Conservation (phyloP, 352 stramenopile genomes). For the Pythium utonaiense region DNA sequence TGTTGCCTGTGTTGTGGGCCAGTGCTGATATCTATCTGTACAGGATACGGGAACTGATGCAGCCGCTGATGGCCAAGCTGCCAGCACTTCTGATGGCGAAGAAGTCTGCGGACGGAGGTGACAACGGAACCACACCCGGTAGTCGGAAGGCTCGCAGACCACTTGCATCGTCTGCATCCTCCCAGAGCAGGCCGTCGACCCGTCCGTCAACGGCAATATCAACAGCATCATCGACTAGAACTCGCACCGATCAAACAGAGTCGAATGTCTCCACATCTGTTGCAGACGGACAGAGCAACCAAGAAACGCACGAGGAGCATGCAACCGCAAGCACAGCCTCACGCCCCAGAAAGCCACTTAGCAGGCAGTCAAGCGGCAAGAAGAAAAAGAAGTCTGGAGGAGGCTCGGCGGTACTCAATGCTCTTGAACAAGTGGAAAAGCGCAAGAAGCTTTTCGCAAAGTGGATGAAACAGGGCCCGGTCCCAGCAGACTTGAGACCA, state of each 20-base stretch:
- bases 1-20: not conserved
- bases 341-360: not conserved
- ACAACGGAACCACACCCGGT: not conserved
- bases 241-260: not conserved
- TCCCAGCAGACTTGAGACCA: not conserved
- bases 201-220: conserved; percentile 19
- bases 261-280: not conserved
- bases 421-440: conserved; percentile 58
- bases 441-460: conserved; percentile 72
- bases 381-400: conserved; percentile 42
- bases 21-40: not conserved
- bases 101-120: conserved; percentile 21
- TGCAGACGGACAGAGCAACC: conserved; percentile 8
- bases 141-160: conserved; percentile 17
- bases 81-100: conserved; percentile 56
- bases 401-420: conserved; percentile 30
- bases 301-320: conserved; percentile 21
- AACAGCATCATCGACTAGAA: conserved; percentile 7
- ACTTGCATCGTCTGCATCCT: not conserved
- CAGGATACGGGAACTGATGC: conserved; percentile 72
- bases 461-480: conserved; percentile 44
- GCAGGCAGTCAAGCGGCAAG: conserved; percentile 14
- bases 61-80: conserved; percentile 69
- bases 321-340: not conserved
- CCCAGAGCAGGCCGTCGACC: conserved; percentile 10